Evolutionary conservation across 1,284 basidiomycete species (phyloP).

Genomic region (Fistulina hepatica): DNA sequence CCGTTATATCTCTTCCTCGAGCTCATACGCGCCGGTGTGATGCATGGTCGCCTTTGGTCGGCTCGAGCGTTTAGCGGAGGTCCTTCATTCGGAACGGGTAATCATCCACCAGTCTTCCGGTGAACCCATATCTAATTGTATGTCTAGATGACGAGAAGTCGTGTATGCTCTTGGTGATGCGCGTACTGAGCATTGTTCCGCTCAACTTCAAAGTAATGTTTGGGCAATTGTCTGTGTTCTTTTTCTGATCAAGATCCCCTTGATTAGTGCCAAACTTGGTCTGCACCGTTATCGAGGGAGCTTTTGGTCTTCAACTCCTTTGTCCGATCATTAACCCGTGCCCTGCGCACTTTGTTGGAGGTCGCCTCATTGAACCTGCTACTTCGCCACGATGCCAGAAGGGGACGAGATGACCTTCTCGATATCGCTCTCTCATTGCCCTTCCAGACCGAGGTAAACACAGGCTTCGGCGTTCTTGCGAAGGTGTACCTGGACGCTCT

Average conservation of each 20-base stretch:
- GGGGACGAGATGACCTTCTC: slow-evolving; percentile 82
- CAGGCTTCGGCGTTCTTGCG: slow-evolving; percentile 92
- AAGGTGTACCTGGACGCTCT: slow-evolving; percentile 94
- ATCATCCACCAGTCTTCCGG: slow-evolving; percentile 12
- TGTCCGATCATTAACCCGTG: slow-evolving; percentile 80
- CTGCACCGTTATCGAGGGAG: slow-evolving; percentile 90
- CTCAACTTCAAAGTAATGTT: slow-evolving; percentile 91
- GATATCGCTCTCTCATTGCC: slow-evolving; percentile 87
- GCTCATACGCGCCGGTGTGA: slow-evolving; percentile 86
- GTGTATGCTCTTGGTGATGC: slow-evolving; percentile 92
- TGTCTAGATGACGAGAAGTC: slow-evolving; percentile 75
- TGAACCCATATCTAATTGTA: background rate
- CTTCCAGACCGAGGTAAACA: slow-evolving; percentile 95
- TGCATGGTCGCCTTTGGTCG: slow-evolving; percentile 90
- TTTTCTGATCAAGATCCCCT: background rate
- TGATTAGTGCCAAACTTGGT: slow-evolving; percentile 72
- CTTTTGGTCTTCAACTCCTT: slow-evolving; percentile 98
- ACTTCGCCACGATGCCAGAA: slow-evolving; percentile 76
- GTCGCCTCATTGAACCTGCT: slow-evolving; percentile 89
- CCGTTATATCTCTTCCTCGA: slow-evolving; percentile 89
- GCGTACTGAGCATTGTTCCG: slow-evolving; percentile 88
- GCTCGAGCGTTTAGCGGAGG: slow-evolving; percentile 86
- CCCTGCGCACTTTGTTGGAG: slow-evolving; percentile 84
- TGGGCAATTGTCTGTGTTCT: slow-evolving; percentile 22
- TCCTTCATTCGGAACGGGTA: slow-evolving; percentile 86